phyloP scores from a whole-genome alignment of 371 early-diverging fungal species.

The Mucor plumbeus region DNA sequence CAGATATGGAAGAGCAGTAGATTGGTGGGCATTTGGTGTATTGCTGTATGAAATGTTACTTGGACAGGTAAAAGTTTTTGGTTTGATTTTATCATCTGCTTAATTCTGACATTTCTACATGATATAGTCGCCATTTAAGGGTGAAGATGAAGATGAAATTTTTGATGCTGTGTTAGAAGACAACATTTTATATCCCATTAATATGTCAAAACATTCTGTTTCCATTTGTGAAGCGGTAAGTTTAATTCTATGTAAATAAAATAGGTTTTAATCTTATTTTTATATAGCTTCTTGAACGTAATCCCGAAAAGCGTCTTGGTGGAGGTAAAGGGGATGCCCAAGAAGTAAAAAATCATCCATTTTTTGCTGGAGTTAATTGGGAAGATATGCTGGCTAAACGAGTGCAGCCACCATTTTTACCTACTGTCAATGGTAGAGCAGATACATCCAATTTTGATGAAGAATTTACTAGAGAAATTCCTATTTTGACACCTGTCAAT shows the following conservation, averaged over 20 bases:
- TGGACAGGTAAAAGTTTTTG: conserved; percentile 57
- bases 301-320: conserved; percentile 85
- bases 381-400: conserved; percentile 81
- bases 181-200: conserved; percentile 86
- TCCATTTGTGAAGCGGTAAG: conserved; percentile 79
- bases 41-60: conserved; percentile 97
- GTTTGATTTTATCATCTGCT: too few species aligned
- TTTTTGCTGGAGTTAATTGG: conserved; percentile 92
- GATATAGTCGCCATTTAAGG: conserved; percentile 84
- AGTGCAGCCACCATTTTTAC: conserved; percentile 85
- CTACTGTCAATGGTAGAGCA: conserved; percentile 74
- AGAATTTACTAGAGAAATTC: conserved; percentile 90
- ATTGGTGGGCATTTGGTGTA: conserved; percentile 99
- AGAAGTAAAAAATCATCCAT: conserved; percentile 90
- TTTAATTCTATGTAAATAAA: too few species aligned
- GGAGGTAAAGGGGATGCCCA: conserved; percentile 80
- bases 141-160: conserved; percentile 93
- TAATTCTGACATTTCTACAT: not conserved
- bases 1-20: conserved; percentile 92
- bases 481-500: conserved; percentile 88
- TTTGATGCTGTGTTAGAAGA: conserved; percentile 92
- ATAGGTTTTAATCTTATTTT: too few species aligned
- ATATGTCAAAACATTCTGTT: conserved; percentile 87
- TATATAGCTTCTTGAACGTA: conserved; percentile 76
- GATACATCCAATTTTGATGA: conserved; percentile 94